These are phyloP conservation scores for Eimeria necatrix DNA, from an alignment of 169 alveolate genomes.

Conservation along the genomic window DNA sequence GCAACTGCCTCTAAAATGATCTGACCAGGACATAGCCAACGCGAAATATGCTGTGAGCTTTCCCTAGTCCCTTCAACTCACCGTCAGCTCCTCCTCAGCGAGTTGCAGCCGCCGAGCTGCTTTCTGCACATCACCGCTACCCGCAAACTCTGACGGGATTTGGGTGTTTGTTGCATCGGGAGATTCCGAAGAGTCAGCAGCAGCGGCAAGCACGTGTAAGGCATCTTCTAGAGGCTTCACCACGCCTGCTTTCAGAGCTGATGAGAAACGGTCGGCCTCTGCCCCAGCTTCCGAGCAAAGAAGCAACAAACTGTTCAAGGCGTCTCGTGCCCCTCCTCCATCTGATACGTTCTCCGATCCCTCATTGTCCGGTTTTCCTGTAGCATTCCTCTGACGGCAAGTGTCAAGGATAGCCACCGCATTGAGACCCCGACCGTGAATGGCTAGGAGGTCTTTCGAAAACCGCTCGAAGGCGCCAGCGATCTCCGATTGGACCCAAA, in stretches of 20 bases:
- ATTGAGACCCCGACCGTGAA: conserved; percentile 46
- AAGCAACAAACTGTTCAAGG: conserved; percentile 62
- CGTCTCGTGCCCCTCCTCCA: conserved; percentile 62
- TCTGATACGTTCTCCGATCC: not conserved
- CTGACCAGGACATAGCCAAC: not conserved
- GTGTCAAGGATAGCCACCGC: conserved; percentile 50
- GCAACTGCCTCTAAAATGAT: not conserved
- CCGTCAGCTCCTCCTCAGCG: conserved; percentile 79
- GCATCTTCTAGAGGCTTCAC: conserved; percentile 72
- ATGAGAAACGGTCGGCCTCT: conserved; percentile 76
- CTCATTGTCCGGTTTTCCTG: not conserved
- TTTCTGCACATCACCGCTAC: conserved; percentile 74
- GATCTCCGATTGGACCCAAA: conserved; percentile 70
- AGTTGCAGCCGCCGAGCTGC: conserved; percentile 79
- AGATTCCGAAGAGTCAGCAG: conserved; percentile 26
- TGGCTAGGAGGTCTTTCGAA: conserved; percentile 44
- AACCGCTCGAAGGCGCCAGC: conserved; percentile 63
- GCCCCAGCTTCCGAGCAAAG: conserved; percentile 75
- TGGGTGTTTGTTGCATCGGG: conserved; percentile 6
- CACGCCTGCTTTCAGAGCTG: conserved; percentile 34
- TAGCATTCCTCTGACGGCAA: conserved; percentile 3
- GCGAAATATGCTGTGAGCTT: no score
- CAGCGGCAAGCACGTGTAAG: conserved; percentile 36
- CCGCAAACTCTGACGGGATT: not conserved
- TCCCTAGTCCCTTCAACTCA: not conserved